Evolutionary conservation across 768 basidiomycete genomes (phyloP).

Genomic region (Amanita subjunquillea): DNA sequence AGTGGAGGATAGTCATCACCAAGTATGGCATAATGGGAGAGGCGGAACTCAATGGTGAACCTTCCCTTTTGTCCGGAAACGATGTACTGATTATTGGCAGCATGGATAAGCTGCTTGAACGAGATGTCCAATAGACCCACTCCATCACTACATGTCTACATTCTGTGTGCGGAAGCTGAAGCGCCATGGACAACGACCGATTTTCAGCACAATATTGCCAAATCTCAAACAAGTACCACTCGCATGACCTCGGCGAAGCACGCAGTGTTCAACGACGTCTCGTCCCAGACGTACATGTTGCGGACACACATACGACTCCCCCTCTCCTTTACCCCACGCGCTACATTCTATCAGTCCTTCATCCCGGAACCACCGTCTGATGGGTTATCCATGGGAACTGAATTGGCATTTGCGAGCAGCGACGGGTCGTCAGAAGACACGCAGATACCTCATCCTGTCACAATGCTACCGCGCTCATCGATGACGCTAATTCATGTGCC

Average conservation of each 20-base stretch:
- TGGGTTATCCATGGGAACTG: not conserved
- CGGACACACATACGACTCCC: constrained; percentile 32
- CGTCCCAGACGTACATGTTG: constrained; percentile 41
- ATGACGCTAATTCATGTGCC: constrained; percentile 52
- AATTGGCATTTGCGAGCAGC: not conserved
- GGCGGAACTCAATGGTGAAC: constrained; percentile 57
- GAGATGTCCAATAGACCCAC: constrained; percentile 26
- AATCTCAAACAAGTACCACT: constrained; percentile 13
- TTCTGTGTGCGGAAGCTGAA: constrained; percentile 51
- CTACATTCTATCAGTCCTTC: constrained; percentile 24
- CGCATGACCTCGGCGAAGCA: constrained; percentile 13
- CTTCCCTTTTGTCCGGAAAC: not conserved
- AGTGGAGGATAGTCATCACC: constrained; percentile 72
- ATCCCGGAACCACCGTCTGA: constrained; percentile 21
- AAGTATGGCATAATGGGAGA: constrained; percentile 53
- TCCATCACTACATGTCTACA: constrained; percentile 44
- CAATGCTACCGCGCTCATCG: constrained; percentile 45
- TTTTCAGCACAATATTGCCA: constrained; percentile 11
- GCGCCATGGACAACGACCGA: constrained; percentile 51
- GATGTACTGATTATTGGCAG: constrained; percentile 25
- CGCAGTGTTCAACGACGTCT: constrained; percentile 31
- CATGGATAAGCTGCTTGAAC: constrained; percentile 50
- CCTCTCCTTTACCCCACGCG: constrained; percentile 23
- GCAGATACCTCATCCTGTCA: constrained; percentile 19
- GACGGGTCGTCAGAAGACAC: not conserved